A percentile compares a stretch with the other conserved stretches of the same genome.
phyloP scores from a whole-genome alignment of 2,329 filamentous ascomycete genomes.

The Colletotrichum falcatum region DNA sequence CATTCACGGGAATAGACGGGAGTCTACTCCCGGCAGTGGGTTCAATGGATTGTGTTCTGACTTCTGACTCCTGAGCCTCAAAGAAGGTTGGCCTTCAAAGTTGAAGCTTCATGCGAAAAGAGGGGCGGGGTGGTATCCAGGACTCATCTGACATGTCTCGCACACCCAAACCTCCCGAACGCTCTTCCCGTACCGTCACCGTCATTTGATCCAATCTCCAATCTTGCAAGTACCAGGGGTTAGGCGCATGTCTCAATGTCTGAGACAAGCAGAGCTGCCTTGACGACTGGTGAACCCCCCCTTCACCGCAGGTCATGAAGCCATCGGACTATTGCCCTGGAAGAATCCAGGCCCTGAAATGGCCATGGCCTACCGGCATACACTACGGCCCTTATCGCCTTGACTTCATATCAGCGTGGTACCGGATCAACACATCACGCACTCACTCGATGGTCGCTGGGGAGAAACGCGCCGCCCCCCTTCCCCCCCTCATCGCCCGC shows the following conservation, averaged over 20 bases:
- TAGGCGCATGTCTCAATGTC: constrained; percentile 37
- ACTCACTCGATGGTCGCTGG: constrained; percentile 4
- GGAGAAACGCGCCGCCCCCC: constrained; percentile 1
- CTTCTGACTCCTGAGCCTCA: not conserved
- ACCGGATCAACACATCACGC: constrained; percentile 6
- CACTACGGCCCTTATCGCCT: constrained; percentile 7
- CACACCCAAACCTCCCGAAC: constrained; percentile 36
- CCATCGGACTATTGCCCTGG: not conserved
- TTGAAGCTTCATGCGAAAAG: not conserved
- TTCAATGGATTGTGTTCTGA: not conserved
- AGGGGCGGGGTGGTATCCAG: constrained; percentile 13
- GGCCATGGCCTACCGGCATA: too few species aligned
- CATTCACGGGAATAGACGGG: constrained; percentile 36
- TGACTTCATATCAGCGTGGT: constrained; percentile 1
- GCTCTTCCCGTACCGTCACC: constrained; percentile 33
- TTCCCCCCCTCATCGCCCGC: constrained; percentile 1
- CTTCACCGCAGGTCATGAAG: constrained; percentile 40
- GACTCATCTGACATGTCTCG: constrained; percentile 31
- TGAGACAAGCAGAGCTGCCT: constrained; percentile 15
- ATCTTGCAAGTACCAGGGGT: constrained; percentile 25
- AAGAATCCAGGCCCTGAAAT: not conserved
- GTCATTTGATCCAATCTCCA: constrained; percentile 37
- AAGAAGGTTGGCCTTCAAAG: not conserved
- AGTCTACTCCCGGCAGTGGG: not conserved
- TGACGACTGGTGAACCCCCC: constrained; percentile 11